phyloP scores from a whole-genome alignment of 805 yeast species.

The Candida succiphila region DNA sequence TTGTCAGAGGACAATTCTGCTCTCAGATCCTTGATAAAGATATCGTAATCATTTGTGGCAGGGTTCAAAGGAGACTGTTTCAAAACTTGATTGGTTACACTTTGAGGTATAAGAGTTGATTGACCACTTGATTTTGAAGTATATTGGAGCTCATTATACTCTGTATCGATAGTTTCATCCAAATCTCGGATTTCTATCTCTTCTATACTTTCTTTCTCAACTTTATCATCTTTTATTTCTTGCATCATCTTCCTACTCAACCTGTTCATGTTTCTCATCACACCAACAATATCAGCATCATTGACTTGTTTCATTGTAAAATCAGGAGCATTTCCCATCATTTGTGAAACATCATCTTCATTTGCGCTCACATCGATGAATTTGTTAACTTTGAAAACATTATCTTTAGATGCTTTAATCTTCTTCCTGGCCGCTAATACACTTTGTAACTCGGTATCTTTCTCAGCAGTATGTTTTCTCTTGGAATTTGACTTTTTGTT shows the following conservation, averaged over 20 bases:
- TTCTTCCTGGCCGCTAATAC: too few relatives aligned
- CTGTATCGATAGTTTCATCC: conserved; percentile 33
- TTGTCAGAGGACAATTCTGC: conserved; percentile 7
- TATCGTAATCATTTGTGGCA: conserved; percentile 15
- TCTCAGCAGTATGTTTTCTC: conserved; percentile 17
- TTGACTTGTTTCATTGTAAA: conserved; percentile 70
- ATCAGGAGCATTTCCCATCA: conserved; percentile 75
- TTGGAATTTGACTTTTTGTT: background rate
- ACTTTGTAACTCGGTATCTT: conserved; percentile 17
- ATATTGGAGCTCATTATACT: conserved; percentile 39
- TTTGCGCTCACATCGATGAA: conserved; percentile 77
- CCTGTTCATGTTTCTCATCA: conserved; percentile 82
- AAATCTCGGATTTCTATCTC: conserved; percentile 44
- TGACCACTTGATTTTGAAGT: conserved; percentile 16
- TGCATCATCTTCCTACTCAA: conserved; percentile 74
- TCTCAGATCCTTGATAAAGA: conserved; percentile 12
- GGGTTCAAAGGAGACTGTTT: conserved; percentile 19
- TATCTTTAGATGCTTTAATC: conserved; percentile 25
- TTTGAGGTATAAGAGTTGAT: conserved; percentile 16
- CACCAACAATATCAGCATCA: conserved; percentile 59
- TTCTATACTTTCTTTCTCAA: conserved; percentile 25
- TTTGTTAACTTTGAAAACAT: conserved; percentile 44
- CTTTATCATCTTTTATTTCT: conserved; percentile 32
- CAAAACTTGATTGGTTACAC: conserved; percentile 7
- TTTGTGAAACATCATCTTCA: conserved; percentile 67